A percentile compares a stretch with the other conserved stretches of the same genome.
phyloP scores from a whole-genome alignment of 495 filamentous ascomycete species.

The Aspergillus baeticus region DNA sequence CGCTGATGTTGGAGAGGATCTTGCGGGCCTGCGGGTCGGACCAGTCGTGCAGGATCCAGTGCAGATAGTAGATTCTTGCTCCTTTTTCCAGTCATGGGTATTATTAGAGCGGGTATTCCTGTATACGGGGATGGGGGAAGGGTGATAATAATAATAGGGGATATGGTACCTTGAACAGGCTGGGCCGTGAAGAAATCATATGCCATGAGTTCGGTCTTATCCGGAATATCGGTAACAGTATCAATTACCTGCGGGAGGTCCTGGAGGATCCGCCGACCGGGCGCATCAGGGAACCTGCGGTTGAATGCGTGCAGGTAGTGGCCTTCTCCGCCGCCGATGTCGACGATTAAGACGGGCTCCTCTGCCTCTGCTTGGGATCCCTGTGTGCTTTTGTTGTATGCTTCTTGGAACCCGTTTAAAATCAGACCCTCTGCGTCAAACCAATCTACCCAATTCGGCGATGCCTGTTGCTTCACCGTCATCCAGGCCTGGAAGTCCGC shows the following conservation, averaged over 20 bases:
- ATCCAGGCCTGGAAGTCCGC: slow-evolving; percentile 30
- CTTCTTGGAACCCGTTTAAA: slow-evolving; percentile 18
- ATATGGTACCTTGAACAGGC: slow-evolving; percentile 30
- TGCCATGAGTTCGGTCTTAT: slow-evolving; percentile 20
- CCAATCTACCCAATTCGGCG: slow-evolving; percentile 29
- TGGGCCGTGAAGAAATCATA: slow-evolving; percentile 31
- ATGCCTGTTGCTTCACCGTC: slow-evolving; percentile 21
- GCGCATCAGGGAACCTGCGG: slow-evolving; percentile 21
- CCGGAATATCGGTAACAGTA: slow-evolving; percentile 21
- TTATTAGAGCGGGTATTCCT: slow-evolving; percentile 19
- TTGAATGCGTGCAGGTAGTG: slow-evolving; percentile 22
- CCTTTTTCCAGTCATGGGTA: slow-evolving; percentile 29
- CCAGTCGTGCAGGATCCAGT: slow-evolving; percentile 54
- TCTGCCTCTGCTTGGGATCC: too few species aligned
- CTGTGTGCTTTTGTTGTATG: neutral
- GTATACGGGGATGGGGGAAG: neutral
- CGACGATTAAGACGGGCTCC: slow-evolving; percentile 32
- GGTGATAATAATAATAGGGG: neutral
- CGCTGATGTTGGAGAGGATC: slow-evolving; percentile 38
- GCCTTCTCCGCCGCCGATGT: slow-evolving; percentile 22
- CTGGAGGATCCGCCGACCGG: slow-evolving; percentile 23
- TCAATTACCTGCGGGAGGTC: slow-evolving; percentile 31
- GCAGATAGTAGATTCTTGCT: slow-evolving; percentile 49
- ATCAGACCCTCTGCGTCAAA: slow-evolving; percentile 29
- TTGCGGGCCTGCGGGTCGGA: slow-evolving; percentile 32